phyloP scores from a whole-genome alignment of 2,329 filamentous ascomycete genomes.

The Fusarium veterinarium region DNA sequence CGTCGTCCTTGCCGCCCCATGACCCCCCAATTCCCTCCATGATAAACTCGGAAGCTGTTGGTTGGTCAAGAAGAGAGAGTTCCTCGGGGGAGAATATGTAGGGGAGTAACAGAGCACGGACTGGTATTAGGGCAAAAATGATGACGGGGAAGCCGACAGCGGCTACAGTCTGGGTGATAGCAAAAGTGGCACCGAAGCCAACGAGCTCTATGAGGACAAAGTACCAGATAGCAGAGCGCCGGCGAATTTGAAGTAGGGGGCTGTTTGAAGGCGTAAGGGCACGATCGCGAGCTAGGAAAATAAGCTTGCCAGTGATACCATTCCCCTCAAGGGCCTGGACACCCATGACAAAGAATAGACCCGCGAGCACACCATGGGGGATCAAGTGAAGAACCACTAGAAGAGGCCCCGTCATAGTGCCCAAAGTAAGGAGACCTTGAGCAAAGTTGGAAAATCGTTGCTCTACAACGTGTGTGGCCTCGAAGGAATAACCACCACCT shows the following conservation, averaged over 20 bases:
- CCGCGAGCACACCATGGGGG: slow-evolving; percentile 82
- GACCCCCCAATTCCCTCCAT: slow-evolving; percentile 80
- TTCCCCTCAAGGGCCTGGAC: slow-evolving; percentile 81
- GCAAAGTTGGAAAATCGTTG: slow-evolving; percentile 83
- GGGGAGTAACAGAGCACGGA: slow-evolving; percentile 73
- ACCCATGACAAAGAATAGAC: slow-evolving; percentile 88
- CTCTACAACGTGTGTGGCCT: slow-evolving; percentile 75
- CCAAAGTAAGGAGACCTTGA: slow-evolving; percentile 80
- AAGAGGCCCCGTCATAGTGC: slow-evolving; percentile 81
- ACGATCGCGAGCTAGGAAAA: slow-evolving; percentile 75
- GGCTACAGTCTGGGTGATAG: slow-evolving; percentile 84
- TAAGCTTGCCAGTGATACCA: slow-evolving; percentile 79
- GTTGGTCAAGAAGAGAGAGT: slow-evolving; percentile 73
- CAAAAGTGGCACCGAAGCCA: slow-evolving; percentile 82
- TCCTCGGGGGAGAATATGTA: slow-evolving; percentile 70
- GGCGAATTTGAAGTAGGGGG: slow-evolving; percentile 70
- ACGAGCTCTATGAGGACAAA: slow-evolving; percentile 77
- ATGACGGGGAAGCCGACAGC: slow-evolving; percentile 84
- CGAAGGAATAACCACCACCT: slow-evolving; percentile 62
- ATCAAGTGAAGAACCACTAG: slow-evolving; percentile 80
- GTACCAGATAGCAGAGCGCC: slow-evolving; percentile 74
- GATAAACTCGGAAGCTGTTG: slow-evolving; percentile 78
- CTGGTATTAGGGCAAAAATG: slow-evolving; percentile 75
- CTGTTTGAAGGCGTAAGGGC: slow-evolving; percentile 69
- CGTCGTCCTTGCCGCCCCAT: slow-evolving; percentile 57